These are phyloP conservation scores for Pestalotiopsis sp. DNA, from an alignment of 2,329 filamentous ascomycete genomes.

Conservation along the genomic window DNA sequence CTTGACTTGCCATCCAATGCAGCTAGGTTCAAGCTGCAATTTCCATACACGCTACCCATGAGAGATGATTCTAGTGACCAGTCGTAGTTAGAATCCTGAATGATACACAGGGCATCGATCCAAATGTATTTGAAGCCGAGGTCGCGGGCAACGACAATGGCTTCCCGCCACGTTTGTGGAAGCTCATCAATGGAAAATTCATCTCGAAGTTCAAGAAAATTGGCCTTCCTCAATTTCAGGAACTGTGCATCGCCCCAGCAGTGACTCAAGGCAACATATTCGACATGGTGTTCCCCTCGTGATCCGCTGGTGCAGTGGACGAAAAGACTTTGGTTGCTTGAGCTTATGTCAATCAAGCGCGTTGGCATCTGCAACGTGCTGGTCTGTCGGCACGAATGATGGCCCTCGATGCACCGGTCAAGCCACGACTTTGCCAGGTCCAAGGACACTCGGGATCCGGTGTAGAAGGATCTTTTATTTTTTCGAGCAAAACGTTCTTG, in stretches of 20 bases:
- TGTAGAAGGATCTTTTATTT: no score
- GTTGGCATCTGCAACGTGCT: no score
- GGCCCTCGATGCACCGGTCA: no score
- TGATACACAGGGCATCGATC: not conserved
- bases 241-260: not conserved
- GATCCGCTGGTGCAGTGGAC: no score
- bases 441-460: no score
- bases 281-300: no score
- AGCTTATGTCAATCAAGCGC: no score
- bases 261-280: not conserved
- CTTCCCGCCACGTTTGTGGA: not conserved
- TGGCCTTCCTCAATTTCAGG: not conserved
- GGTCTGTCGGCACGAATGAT: no score
- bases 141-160: not conserved
- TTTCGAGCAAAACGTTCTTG: no score
- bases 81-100: not conserved
- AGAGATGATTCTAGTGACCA: not conserved
- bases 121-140: not conserved
- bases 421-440: no score
- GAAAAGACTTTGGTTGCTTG: no score
- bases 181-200: not conserved
- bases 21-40: not conserved
- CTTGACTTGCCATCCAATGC: not conserved
- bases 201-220: not conserved
- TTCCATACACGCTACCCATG: not conserved